These are phyloP conservation scores for Phytophthora nicotianae DNA, from an alignment of 352 stramenopile genomes.

Conservation along the genomic window DNA sequence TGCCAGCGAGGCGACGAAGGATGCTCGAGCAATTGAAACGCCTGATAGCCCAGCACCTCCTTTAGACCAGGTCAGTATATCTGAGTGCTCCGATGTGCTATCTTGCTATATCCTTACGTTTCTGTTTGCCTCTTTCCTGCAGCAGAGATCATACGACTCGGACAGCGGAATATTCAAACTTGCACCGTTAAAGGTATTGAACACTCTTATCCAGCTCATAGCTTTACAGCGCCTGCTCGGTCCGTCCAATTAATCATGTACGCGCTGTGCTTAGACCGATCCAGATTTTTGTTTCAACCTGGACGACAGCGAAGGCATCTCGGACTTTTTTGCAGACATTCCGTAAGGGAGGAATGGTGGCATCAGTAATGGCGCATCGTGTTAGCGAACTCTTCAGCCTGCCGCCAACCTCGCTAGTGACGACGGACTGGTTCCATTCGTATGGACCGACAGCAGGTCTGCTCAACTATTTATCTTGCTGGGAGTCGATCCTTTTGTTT, in stretches of 20 bases:
- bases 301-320: conserved; percentile 87
- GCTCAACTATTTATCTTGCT: conserved; percentile 46
- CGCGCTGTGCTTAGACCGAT: conserved; percentile 53
- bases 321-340: conserved; percentile 87
- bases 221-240: not conserved
- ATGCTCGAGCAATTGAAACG: conserved; percentile 22
- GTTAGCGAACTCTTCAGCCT: conserved; percentile 19
- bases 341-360: conserved; percentile 38
- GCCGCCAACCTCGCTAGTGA: conserved; percentile 5
- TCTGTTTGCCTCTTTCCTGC: conserved; percentile 11
- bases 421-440: conserved; percentile 10
- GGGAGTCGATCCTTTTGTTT: conserved; percentile 34
- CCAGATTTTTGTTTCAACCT: conserved; percentile 91
- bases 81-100: not conserved
- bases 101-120: conserved; percentile 1
- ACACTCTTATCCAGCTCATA: not conserved
- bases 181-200: conserved; percentile 78
- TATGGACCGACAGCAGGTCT: conserved; percentile 23
- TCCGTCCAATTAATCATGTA: conserved; percentile 11
- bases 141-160: conserved; percentile 84
- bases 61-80: conserved; percentile 58
- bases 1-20: conserved; percentile 19
- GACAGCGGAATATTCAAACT: conserved; percentile 87
- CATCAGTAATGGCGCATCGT: conserved; percentile 8
- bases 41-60: conserved; percentile 44